Conservation (phyloP, 1,284 basidiomycete species). For the Melampsora abietis-canadensis region DNA sequence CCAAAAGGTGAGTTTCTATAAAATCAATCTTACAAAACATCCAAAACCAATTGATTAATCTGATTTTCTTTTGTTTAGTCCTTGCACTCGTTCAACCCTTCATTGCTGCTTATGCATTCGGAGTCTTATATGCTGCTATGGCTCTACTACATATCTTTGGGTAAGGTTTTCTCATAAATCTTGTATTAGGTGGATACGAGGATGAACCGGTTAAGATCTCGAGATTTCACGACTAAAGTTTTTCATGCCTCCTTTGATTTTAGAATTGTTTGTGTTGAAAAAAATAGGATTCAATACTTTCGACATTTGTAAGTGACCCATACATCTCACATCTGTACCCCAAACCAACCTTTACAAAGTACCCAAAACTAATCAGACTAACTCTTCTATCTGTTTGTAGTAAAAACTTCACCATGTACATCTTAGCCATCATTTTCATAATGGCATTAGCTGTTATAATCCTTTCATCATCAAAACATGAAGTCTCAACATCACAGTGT, state of each 20-base stretch:
- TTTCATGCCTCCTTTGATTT: too few species aligned
- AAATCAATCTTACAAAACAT: neutral
- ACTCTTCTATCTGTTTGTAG: neutral
- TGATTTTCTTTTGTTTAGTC: conserved; percentile 1
- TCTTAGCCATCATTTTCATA: conserved; percentile 6
- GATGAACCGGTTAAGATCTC: too few species aligned
- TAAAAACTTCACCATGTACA: conserved; percentile 28
- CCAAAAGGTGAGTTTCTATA: conserved; percentile 31
- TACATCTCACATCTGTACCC: neutral
- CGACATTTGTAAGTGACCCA: conserved; percentile 25
- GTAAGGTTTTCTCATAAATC: conserved; percentile 4
- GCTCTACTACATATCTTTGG: conserved; percentile 27
- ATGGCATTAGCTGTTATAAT: conserved; percentile 24
- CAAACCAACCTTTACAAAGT: neutral
- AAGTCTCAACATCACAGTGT: conserved; percentile 21
- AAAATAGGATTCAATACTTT: conserved; percentile 20
- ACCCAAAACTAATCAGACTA: neutral
- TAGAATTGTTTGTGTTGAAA: conserved; percentile 31
- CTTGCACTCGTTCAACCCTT: conserved; percentile 37
- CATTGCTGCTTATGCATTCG: conserved; percentile 22
- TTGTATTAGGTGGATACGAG: neutral
- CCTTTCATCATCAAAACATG: conserved; percentile 11
- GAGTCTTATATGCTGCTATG: conserved; percentile 12
- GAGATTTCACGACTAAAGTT: neutral
- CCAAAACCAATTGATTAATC: neutral